These are phyloP conservation scores for Lecanicillium sp. DNA, from an alignment of 2,329 filamentous ascomycete species.

Conservation along the genomic window DNA sequence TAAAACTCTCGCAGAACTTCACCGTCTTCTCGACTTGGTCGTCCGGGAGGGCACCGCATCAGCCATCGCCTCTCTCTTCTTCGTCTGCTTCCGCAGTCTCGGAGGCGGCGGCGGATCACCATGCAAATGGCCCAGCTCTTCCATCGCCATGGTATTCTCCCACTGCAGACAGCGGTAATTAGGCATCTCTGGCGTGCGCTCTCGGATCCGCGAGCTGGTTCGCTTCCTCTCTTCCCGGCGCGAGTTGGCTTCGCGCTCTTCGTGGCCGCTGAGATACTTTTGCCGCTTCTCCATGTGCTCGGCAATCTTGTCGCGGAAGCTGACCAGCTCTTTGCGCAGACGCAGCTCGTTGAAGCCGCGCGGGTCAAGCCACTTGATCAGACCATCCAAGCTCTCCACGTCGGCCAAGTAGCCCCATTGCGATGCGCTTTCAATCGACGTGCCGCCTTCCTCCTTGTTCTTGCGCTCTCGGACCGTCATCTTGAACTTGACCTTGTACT, in stretches of 20 bases:
- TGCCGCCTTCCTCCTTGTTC: slow-evolving; percentile 72
- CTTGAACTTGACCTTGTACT: slow-evolving; percentile 69
- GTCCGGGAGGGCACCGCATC: slow-evolving; percentile 9
- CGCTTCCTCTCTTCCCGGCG: slow-evolving; percentile 29
- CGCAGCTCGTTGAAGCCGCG: slow-evolving; percentile 81
- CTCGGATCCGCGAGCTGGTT: slow-evolving; percentile 36
- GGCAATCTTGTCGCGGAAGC: slow-evolving; percentile 67
- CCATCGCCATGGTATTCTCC: slow-evolving; percentile 48
- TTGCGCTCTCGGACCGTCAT: slow-evolving; percentile 84
- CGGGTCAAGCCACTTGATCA: slow-evolving; percentile 83
- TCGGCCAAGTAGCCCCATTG: slow-evolving; percentile 94
- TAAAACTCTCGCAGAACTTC: not conserved
- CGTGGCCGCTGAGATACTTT: slow-evolving; percentile 48
- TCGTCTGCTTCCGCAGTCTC: slow-evolving; percentile 40
- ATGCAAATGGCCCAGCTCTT: slow-evolving; percentile 50
- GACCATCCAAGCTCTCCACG: slow-evolving; percentile 63
- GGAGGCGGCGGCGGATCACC: slow-evolving; percentile 45
- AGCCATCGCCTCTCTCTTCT: slow-evolving; percentile 40
- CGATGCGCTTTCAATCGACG: slow-evolving; percentile 63
- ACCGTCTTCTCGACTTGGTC: slow-evolving; percentile 2
- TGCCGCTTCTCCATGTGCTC: slow-evolving; percentile 74
- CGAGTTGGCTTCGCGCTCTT: slow-evolving; percentile 25
- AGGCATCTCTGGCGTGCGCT: slow-evolving; percentile 37
- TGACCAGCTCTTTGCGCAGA: slow-evolving; percentile 75
- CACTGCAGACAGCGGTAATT: slow-evolving; percentile 43